Evolutionary conservation across 768 basidiomycete genomes (phyloP).

Genomic region (Russula sp.): DNA sequence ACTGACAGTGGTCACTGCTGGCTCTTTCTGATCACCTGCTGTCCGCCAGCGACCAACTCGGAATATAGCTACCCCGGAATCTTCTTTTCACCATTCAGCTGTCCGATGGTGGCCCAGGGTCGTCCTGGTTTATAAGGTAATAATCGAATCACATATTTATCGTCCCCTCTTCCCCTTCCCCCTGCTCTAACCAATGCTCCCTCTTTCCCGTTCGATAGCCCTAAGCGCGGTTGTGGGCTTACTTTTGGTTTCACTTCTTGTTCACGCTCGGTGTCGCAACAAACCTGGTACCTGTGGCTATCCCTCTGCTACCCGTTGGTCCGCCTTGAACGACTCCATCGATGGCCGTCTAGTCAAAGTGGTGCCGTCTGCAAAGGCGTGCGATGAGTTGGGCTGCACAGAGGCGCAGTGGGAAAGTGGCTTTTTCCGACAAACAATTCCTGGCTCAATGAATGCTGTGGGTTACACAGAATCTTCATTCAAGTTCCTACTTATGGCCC

Average conservation of each 20-base stretch:
- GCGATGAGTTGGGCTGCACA: slow-evolving; percentile 19
- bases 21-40: too few species aligned
- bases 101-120: neutral
- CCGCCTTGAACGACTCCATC: slow-evolving; percentile 19
- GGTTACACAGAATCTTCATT: slow-evolving; percentile 7
- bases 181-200: neutral
- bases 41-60: neutral
- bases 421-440: slow-evolving; percentile 23
- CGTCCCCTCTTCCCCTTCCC: slow-evolving; percentile 30
- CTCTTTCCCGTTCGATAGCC: neutral
- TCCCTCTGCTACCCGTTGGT: slow-evolving; percentile 20
- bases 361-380: slow-evolving; percentile 26
- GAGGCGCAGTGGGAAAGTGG: slow-evolving; percentile 24
- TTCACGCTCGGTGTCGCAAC: slow-evolving; percentile 24
- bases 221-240: neutral
- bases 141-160: neutral
- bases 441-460: slow-evolving; percentile 28
- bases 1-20: too few species aligned
- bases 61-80: neutral
- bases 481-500: neutral
- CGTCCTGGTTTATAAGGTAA: neutral
- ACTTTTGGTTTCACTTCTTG: neutral
- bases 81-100: too few species aligned
- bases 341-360: slow-evolving; percentile 21
- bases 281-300: slow-evolving; percentile 26